phyloP scores from a whole-genome alignment of 305 asterid genomes.

The Caryopteris hybrid region DNA sequence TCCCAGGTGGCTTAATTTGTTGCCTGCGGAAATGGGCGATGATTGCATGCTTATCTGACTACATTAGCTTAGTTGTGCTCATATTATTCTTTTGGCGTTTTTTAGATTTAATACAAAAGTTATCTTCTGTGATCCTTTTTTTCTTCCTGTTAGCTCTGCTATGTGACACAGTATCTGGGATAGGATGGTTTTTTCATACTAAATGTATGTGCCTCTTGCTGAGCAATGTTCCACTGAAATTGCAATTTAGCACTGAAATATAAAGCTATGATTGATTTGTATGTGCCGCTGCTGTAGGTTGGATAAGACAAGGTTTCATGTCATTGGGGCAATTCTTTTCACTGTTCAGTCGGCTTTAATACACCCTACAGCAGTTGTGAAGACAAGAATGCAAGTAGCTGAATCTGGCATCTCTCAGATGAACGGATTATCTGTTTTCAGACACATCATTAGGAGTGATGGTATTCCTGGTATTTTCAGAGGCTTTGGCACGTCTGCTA shows the following conservation, averaged over 20 bases:
- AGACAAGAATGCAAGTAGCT: slow-evolving; percentile 94
- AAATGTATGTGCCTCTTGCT: not conserved
- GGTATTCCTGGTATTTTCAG: slow-evolving; percentile 72
- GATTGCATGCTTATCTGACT: not conserved
- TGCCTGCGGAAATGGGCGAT: not conserved
- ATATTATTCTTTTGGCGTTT: not conserved
- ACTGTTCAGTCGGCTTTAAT: slow-evolving; percentile 77
- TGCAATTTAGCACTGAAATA: not conserved
- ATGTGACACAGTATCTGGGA: not conserved
- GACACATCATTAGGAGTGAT: slow-evolving; percentile 45
- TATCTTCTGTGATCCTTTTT: not conserved
- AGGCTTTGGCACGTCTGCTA: slow-evolving; percentile 87
- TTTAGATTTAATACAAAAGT: not conserved
- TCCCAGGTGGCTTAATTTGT: not conserved
- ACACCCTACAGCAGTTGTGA: slow-evolving; percentile 87
- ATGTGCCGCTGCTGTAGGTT: slow-evolving; percentile 42
- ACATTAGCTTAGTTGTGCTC: not conserved
- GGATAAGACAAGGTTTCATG: slow-evolving; percentile 81
- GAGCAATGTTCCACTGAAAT: not conserved
- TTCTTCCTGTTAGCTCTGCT: not conserved
- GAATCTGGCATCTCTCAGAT: slow-evolving; percentile 48
- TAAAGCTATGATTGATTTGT: slow-evolving; percentile 10
- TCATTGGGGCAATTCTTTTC: slow-evolving; percentile 82
- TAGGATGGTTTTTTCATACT: not conserved
- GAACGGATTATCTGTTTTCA: slow-evolving; percentile 63